These are phyloP conservation scores for Fusarium nodosum DNA, from an alignment of 2,329 filamentous ascomycete genomes.

Conservation along the genomic window DNA sequence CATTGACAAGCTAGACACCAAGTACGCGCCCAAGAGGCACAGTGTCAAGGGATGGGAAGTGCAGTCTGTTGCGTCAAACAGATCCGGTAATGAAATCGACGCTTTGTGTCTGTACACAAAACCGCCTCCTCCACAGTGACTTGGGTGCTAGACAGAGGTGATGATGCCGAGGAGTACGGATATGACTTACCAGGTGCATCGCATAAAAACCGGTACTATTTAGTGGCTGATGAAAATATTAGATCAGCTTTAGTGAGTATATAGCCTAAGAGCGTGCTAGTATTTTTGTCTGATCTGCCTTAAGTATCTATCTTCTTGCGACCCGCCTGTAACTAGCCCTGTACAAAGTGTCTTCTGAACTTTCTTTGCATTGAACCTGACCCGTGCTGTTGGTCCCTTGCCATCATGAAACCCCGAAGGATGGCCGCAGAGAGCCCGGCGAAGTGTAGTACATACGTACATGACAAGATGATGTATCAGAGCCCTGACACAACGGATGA, in stretches of 20 bases:
- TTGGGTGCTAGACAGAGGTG: constrained; percentile 2
- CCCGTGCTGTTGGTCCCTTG: constrained; percentile 25
- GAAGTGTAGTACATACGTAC: constrained; percentile 1
- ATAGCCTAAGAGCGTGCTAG: no score
- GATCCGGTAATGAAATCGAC: neutral
- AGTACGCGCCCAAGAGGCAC: constrained; percentile 12
- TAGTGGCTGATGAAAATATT: no score
- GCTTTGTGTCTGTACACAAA: neutral
- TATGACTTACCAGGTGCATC: no score
- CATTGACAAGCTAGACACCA: constrained; percentile 17
- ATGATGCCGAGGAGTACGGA: constrained; percentile 6
- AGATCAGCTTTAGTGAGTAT: no score
- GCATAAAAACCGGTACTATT: no score
- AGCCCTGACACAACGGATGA: constrained; percentile 6
- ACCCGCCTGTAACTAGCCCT: constrained; percentile 15
- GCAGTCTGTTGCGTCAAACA: constrained; percentile 7
- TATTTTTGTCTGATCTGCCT: no score
- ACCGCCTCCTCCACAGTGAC: neutral
- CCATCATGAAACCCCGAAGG: constrained; percentile 37
- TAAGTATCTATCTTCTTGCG: no score
- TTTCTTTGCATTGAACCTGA: constrained; percentile 21
- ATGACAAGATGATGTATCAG: constrained; percentile 6
- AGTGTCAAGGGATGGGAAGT: constrained; percentile 16
- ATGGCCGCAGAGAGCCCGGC: constrained; percentile 34
- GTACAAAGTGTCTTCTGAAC: constrained; percentile 35